Base-by-base conservation (phyloP, 306 rosid genomes). In the Lathyrus aphaca region DNA sequence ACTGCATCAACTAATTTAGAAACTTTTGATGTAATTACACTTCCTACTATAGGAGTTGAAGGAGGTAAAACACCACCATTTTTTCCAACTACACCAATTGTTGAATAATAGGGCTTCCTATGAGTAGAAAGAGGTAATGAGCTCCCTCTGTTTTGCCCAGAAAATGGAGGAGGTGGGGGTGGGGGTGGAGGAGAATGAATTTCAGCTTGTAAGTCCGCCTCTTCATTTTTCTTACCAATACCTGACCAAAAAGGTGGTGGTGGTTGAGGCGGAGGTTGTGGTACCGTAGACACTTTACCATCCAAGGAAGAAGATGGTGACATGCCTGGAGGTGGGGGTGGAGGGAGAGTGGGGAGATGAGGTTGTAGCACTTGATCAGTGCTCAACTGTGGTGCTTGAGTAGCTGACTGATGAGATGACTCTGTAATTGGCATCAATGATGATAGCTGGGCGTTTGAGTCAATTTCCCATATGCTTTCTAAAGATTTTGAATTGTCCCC, bases 401-500 rank as follows among this genome's bases (percentile, higher is more conserved):
- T 61, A 19, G 63, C 57, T 46, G 82, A 53, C 19, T 84, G 76
- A 53, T 68, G 60, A 60, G 32, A 29, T 51, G 77, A 62, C 73
- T 82, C 88, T 80, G 64, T 57, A 69, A 76, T 63, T 17, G 82
- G 64, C 17, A 53, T 62, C 37, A 79, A 35, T 30, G 80, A 55
- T 37, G 82, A 56, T 23, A 73, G 77, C 57, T 57, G 76, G 72
- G 66, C 42, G 43, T 78, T 68, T 48, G 80, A 51, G 59, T 65
- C 80, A 70, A 30, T 65, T 80, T 77, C 91, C 73, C 69, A 71
- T 50, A 70, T 69, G 71, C 73, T 65, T 42, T 77, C 77, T 50
- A 79, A 86, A 74, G 86, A 66, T 79, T 72, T 83, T 53, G 79
- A 74, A 66, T 62, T 48, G 51, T 76, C 83, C 67, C 45, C 43